These are phyloP conservation scores for Kurtzmaniella fragi DNA, from an alignment of 805 yeast species.

Conservation along the genomic window DNA sequence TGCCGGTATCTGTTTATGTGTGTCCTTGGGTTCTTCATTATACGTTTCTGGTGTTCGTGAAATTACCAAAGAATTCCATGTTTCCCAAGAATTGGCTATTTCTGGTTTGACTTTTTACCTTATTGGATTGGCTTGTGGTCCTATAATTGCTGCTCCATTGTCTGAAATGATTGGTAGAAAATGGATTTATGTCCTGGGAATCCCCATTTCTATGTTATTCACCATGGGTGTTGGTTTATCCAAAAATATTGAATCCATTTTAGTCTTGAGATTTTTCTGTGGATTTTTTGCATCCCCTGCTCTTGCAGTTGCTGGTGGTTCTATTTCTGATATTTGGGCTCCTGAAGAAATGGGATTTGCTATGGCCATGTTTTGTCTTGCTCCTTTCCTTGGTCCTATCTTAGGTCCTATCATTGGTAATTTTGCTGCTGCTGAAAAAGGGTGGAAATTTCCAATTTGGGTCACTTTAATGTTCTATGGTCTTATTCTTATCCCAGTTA, in stretches of 20 bases:
- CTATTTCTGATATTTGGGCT: slow-evolving; percentile 72
- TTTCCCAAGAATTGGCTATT: slow-evolving; percentile 56
- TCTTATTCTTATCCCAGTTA: slow-evolving; percentile 45
- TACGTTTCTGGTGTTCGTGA: slow-evolving; percentile 63
- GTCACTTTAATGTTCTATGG: slow-evolving; percentile 66
- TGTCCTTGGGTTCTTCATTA: slow-evolving; percentile 71
- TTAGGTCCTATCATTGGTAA: slow-evolving; percentile 74
- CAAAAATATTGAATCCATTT: slow-evolving; percentile 51
- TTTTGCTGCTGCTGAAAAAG: slow-evolving; percentile 58
- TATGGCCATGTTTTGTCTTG: slow-evolving; percentile 72
- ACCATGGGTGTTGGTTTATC: slow-evolving; percentile 72
- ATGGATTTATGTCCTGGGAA: slow-evolving; percentile 51
- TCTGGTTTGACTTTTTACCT: slow-evolving; percentile 68
- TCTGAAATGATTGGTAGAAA: slow-evolving; percentile 68
- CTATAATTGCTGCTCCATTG: slow-evolving; percentile 66
- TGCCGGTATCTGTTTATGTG: slow-evolving; percentile 61
- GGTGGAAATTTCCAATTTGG: slow-evolving; percentile 67
- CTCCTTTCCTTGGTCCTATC: slow-evolving; percentile 79
- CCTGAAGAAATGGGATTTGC: slow-evolving; percentile 64
- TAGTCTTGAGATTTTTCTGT: slow-evolving; percentile 67
- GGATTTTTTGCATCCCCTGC: slow-evolving; percentile 81
- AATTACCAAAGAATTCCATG: slow-evolving; percentile 42
- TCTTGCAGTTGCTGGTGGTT: slow-evolving; percentile 80
- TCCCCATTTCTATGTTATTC: slow-evolving; percentile 66
- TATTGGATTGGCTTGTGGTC: slow-evolving; percentile 68